Percentiles rank a stretch among this genome's conserved stretches.
Conservation (phyloP, 345 rosid species). For the Rhizophora mangle region DNA sequence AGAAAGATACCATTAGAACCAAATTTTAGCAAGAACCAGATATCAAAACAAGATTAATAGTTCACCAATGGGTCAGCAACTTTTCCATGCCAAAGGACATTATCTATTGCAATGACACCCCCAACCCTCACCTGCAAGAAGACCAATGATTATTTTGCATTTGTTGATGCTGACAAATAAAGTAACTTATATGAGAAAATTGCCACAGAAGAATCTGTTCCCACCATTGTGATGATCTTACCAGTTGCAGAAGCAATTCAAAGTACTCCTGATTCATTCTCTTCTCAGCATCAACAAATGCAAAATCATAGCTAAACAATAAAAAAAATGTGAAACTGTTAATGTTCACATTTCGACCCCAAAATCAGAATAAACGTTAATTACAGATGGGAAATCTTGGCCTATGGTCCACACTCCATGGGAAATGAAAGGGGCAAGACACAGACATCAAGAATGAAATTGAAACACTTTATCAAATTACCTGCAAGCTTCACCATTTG, state of each 20-base stretch:
- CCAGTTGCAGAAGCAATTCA: constrained; percentile 78
- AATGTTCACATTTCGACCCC: constrained; percentile 1
- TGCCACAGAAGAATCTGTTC: background rate
- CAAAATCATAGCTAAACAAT: constrained; percentile 80
- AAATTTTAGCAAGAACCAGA: constrained; percentile 3
- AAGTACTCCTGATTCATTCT: constrained; percentile 86
- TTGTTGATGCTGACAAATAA: background rate
- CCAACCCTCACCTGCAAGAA: constrained; percentile 63
- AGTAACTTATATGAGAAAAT: constrained; percentile 1
- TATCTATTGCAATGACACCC: constrained; percentile 81
- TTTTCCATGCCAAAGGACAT: constrained; percentile 96
- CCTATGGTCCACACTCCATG: background rate
- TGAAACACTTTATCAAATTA: constrained; percentile 17
- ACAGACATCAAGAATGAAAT: background rate
- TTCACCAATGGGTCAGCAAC: constrained; percentile 79
- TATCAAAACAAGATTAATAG: background rate
- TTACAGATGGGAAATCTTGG: background rate
- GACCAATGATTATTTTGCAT: constrained; percentile 10
- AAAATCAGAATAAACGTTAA: background rate
- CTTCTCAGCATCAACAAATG: constrained; percentile 95
- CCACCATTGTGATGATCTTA: constrained; percentile 29
- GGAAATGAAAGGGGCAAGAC: background rate
- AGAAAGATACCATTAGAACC: constrained; percentile 9
- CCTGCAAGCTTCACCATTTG: constrained; percentile 78
- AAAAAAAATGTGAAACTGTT: background rate